Evolutionary conservation across 305 asterid genomes (phyloP), one percentile per base, ranked within the genome.

Genomic region (Solanum hybrid): DNA sequence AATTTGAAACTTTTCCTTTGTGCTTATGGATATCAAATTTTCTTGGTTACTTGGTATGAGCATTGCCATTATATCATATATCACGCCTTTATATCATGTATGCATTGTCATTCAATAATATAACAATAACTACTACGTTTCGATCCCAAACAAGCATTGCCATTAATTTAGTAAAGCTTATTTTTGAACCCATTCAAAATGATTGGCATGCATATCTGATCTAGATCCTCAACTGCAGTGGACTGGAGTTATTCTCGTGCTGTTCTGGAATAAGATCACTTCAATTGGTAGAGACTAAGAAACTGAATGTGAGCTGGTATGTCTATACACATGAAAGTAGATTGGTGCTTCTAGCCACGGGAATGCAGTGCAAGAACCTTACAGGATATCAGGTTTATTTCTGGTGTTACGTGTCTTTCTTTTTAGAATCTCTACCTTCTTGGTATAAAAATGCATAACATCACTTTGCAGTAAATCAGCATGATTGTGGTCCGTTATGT

Each of bases 311-410:
- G 72, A 95, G 94, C 87, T 97, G 99, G 99, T 96, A 95, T 92
- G 92, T 93, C 89, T 97, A 97, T 92, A 97, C 99, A 22, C 99
- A 96, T 91, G 99, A 97, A 92, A 97, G 99, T 93, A 95, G 98
- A 94, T 88, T 97, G 97, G 98, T 97, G 93, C 95, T 96, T 88
- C 98, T 97, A 89, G 97, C 99, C 76, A 94, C 98, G 8, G 99
- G 99, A 91, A 91, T 94, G 95, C 99, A 95, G 92, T 94, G 96
- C 97, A 96, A 92, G 95, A 95, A 94, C 91, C 92, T 95, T 80
- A 94, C 95, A 34, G 99, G 99, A 88, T 96, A 93, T 94, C 99
- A 97, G 99, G 99, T 97, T 92, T 89, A 88, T 86, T 90, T 73
- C 66, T 72, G 15, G 19, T 78, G 78, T 73, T 66, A 27, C 42